Base-by-base conservation (phyloP, 441 rosid genomes). In the Populus tomentosa region DNA sequence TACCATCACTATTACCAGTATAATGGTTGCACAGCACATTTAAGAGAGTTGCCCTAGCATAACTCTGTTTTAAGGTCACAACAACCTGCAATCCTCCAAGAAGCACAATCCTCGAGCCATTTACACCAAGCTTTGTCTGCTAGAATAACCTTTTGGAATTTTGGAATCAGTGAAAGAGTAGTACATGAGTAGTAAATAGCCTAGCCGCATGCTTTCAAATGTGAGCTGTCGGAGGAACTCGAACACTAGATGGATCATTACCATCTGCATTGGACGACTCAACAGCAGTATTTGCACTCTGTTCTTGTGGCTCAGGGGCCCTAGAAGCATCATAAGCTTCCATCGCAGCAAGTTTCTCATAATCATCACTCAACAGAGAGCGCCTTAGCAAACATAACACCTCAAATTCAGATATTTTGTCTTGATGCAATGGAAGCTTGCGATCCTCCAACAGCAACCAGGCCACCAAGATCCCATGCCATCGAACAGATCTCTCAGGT, bases 91-190 rank as follows among this genome's bases (percentile, higher is more conserved):
- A 89, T 86, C 74, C 85, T 87, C 77, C 94, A 92, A 76, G 80
- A 78, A 66, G 99, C 97, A 89, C 99, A 94, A 80, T 90, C 97
- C 76, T 91, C 95, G 82, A 95, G 98, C 99, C 99, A 95, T 70
- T 83, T 85, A 84, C 90, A 92, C 94, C 90, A 91, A 73, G 80
- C 77, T 84, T 87, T 82, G 84, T 95, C 99, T 8, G 86, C 88
- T 69, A 82, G 64, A 80, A 94, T 88, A 83, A 78, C 81, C 84
- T 95, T 89, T 89, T 87, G 94, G 64, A 89, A 93, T 79, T 90
- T 75, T 6, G 95, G 98, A 78, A 91, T 92, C 72, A 85, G 83
- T 11, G 99, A 95, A 80, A 95, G n/a, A n/a, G n/a, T n/a, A n/a
- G n/a, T n/a, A n/a, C n/a, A n/a, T n/a, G 94, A 84, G 90, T 86